Percentiles rank a stretch among this genome's conserved stretches.
phyloP scores from a whole-genome alignment of 768 basidiomycete genomes.

The Suillus plorans region DNA sequence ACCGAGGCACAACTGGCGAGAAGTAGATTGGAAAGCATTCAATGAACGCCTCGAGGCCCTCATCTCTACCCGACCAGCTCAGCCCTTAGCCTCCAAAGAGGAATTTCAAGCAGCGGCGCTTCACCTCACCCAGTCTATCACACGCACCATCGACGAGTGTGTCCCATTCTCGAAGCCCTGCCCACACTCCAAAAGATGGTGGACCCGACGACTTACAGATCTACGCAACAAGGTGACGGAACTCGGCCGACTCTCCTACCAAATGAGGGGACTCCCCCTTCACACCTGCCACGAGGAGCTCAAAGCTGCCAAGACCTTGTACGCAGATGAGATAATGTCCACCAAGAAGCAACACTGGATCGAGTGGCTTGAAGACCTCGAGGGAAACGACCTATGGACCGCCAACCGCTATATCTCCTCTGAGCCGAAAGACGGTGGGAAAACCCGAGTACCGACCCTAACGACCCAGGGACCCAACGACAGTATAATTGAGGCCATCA shows the following conservation, averaged over 20 bases:
- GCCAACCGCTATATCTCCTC: conserved; percentile 7
- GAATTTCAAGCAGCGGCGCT: conserved; percentile 12
- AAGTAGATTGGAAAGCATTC: conserved; percentile 14
- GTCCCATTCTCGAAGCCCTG: conserved; percentile 21
- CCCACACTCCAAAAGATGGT: conserved; percentile 20
- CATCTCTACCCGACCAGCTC: not conserved
- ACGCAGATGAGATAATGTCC: accelerated
- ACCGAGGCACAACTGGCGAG: conserved; percentile 4
- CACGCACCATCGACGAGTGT: conserved; percentile 5
- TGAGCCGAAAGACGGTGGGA: not conserved
- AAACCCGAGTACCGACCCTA: not conserved
- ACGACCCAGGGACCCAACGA: not conserved
- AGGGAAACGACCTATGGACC: conserved; percentile 4
- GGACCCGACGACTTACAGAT: conserved; percentile 8
- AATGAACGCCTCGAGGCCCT: not conserved
- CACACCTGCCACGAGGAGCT: not conserved
- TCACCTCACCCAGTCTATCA: conserved; percentile 17
- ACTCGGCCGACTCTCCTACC: not conserved
- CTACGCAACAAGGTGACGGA: no score
- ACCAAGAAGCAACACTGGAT: conserved; percentile 7
- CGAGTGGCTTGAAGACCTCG: not conserved
- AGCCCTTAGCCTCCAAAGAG: not conserved
- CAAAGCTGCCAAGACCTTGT: not conserved
- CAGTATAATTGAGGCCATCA: no score
- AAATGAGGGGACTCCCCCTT: not conserved